Percentiles rank a stretch among this genome's conserved stretches.
Conservation (phyloP, 2,329 filamentous ascomycete genomes). For the Thelonectria blattea region DNA sequence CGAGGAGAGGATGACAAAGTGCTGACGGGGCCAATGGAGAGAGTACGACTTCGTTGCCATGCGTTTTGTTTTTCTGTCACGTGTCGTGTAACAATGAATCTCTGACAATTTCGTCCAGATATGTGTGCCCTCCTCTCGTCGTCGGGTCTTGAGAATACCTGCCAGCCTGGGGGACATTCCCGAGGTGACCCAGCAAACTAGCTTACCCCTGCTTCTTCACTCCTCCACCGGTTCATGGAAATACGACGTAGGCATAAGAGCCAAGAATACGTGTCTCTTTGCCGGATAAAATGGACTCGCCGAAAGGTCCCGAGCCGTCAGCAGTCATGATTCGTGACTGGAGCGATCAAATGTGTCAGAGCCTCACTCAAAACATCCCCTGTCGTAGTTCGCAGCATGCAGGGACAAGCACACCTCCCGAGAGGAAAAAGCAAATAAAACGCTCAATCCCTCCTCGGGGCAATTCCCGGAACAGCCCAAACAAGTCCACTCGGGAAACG, state of each 20-base stretch:
- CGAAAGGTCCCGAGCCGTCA: not conserved
- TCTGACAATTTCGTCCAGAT: too few relatives aligned
- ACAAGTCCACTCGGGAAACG: not conserved
- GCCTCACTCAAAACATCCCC: not conserved
- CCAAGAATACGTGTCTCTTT: not conserved
- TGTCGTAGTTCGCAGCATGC: not conserved
- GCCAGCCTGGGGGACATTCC: not conserved
- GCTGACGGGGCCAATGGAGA: too few relatives aligned
- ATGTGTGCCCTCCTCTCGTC: too few relatives aligned
- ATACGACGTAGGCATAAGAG: not conserved
- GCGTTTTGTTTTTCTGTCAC: too few relatives aligned
- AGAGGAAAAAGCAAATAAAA: not conserved
- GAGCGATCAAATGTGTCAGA: not conserved
- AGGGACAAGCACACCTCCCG: not conserved
- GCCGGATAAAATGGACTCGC: not conserved
- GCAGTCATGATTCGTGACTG: too few relatives aligned
- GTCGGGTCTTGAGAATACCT: too few relatives aligned
- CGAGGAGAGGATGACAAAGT: not conserved
- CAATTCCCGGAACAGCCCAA: not conserved
- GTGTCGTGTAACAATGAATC: too few relatives aligned
- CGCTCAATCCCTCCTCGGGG: not conserved
- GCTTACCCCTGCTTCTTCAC: not conserved
- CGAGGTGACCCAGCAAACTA: not conserved
- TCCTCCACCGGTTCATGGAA: not conserved
- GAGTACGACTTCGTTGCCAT: too few relatives aligned